phyloP scores from a whole-genome alignment of 2,329 filamentous ascomycete genomes.

The Alternaria longipes region DNA sequence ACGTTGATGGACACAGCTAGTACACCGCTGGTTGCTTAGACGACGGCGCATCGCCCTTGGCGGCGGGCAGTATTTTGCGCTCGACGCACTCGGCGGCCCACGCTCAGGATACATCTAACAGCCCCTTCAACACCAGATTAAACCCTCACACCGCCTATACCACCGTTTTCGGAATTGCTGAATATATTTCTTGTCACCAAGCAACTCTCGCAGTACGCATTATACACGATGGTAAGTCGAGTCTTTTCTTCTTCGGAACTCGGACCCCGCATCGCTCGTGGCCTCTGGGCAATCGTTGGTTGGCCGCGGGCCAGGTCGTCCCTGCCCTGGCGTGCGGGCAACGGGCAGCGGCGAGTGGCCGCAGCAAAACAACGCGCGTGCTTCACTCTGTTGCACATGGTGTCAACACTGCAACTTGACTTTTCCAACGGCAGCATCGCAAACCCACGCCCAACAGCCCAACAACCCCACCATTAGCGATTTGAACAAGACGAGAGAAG shows the following conservation, averaged over 20 bases:
- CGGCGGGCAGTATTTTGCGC: slow-evolving; percentile 34
- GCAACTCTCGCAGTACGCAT: background rate
- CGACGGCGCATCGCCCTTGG: slow-evolving; percentile 18
- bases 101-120: slow-evolving; percentile 35
- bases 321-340: slow-evolving; percentile 20
- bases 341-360: slow-evolving; percentile 17
- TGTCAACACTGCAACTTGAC: background rate
- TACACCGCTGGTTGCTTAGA: slow-evolving; percentile 21
- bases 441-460: slow-evolving; percentile 2
- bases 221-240: slow-evolving; percentile 33
- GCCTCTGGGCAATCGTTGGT: slow-evolving; percentile 22
- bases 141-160: slow-evolving; percentile 19
- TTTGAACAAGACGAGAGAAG: slow-evolving; percentile 14
- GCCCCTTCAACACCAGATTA: slow-evolving; percentile 25
- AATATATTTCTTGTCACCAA: slow-evolving; percentile 11
- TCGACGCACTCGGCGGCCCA: slow-evolving; percentile 36
- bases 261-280: background rate
- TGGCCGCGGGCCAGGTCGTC: slow-evolving; percentile 15
- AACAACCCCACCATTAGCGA: slow-evolving; percentile 14
- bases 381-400: slow-evolving; percentile 4
- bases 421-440: background rate
- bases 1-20: background rate
- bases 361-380: slow-evolving; percentile 20
- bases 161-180: slow-evolving; percentile 16
- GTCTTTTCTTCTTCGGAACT: background rate